phyloP scores from a whole-genome alignment of 306 rosid genomes.

The Vigna unguiculata region DNA sequence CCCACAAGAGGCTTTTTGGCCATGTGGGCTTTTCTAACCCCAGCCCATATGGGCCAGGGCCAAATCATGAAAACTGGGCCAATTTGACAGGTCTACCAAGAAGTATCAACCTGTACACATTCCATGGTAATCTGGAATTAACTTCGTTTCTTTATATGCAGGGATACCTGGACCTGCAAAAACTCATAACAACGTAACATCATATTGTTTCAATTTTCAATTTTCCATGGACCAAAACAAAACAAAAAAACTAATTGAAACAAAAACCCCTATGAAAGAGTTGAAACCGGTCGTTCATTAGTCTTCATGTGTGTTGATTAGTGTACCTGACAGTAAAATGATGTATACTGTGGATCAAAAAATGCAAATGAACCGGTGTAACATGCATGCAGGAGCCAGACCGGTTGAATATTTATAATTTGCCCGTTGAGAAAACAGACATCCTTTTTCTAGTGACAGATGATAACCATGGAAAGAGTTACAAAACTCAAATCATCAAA shows the following conservation, averaged over 20 bases:
- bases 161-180: conserved; percentile 88
- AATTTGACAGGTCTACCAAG: too few species aligned
- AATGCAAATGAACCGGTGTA: conserved; percentile 42
- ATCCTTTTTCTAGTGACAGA: too few species aligned
- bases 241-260: conserved; percentile 25
- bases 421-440: too few species aligned
- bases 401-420: too few species aligned
- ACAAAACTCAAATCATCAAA: too few species aligned
- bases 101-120: conserved; percentile 75
- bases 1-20: too few species aligned
- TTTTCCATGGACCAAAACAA: neutral
- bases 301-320: conserved; percentile 51
- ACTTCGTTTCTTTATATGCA: conserved; percentile 56
- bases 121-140: conserved; percentile 66
- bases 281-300: conserved; percentile 52
- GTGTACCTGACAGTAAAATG: conserved; percentile 57
- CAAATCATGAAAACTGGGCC: too few species aligned
- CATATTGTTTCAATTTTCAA: conserved; percentile 21
- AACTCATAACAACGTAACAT: conserved; percentile 61
- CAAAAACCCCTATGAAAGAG: conserved; percentile 45
- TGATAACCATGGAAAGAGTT: too few species aligned
- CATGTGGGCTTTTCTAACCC: too few species aligned
- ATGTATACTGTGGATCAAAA: conserved; percentile 32
- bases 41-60: too few species aligned
- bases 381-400: too few species aligned